Percentiles rank a stretch among this genome's conserved stretches.
These are phyloP conservation scores for Naegleria gruberi DNA, from an alignment of 208 protist species.

Conservation along the genomic window DNA sequence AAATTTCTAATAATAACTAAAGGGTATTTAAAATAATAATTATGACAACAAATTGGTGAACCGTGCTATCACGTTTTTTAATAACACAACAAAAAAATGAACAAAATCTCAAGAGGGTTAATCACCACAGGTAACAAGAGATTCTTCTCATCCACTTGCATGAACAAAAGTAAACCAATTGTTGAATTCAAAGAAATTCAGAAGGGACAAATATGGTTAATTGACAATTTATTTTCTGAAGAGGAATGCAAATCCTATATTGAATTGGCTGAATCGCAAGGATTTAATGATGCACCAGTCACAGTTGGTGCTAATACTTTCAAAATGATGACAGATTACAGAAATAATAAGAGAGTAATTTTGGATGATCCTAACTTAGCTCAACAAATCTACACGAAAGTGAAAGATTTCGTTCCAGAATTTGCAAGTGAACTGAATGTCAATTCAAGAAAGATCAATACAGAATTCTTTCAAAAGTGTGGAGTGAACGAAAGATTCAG, in stretches of 20 bases:
- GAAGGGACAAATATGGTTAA: not conserved
- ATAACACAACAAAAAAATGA: too few species aligned
- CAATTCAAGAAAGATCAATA: not conserved
- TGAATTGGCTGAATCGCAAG: not conserved
- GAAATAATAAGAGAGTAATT: slow-evolving; percentile 20
- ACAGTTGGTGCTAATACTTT: not conserved
- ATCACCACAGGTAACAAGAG: too few species aligned
- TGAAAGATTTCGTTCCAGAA: not conserved
- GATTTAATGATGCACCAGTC: not conserved
- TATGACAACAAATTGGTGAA: too few species aligned
- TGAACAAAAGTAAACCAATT: not conserved
- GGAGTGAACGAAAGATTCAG: slow-evolving; percentile 14
- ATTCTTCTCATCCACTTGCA: too few species aligned
- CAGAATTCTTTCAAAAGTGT: not conserved
- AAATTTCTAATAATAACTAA: too few species aligned
- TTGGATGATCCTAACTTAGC: not conserved
- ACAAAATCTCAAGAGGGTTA: too few species aligned
- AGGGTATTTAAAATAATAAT: too few species aligned
- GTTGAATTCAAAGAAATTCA: not conserved
- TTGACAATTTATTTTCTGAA: not conserved
- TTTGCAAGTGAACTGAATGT: not conserved
- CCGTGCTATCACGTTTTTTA: too few species aligned
- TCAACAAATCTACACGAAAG: not conserved
- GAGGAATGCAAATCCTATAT: not conserved
- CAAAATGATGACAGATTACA: not conserved